phyloP scores from a whole-genome alignment of 1,139 yeast species.

The Kluyveromyces sp. region DNA sequence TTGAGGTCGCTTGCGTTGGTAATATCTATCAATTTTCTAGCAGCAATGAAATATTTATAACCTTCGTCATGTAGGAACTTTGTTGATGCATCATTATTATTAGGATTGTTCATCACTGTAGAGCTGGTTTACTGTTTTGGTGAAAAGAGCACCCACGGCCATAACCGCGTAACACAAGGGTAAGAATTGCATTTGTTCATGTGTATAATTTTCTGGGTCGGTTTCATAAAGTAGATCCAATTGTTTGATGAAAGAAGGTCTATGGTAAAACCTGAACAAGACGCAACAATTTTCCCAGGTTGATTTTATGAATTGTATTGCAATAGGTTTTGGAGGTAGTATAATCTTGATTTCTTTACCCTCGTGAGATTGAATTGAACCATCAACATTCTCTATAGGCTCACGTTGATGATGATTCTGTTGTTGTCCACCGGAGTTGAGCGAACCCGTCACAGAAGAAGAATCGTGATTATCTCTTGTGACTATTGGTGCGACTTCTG shows the following conservation, averaged over 20 bases:
- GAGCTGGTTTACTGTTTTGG: slow-evolving; percentile 27
- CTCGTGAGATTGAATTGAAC: slow-evolving; percentile 33
- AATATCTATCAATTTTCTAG: slow-evolving; percentile 71
- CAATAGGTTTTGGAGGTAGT: slow-evolving; percentile 70
- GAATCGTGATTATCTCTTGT: slow-evolving; percentile 14
- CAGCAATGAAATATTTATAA: slow-evolving; percentile 79
- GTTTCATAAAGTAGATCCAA: slow-evolving; percentile 54
- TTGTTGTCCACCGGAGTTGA: not conserved
- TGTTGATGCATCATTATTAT: slow-evolving; percentile 18
- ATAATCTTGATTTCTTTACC: slow-evolving; percentile 53
- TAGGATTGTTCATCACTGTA: slow-evolving; percentile 2
- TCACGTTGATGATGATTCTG: not conserved
- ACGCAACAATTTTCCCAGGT: slow-evolving; percentile 91
- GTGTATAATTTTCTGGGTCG: slow-evolving; percentile 58
- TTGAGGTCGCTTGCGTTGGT: slow-evolving; percentile 57
- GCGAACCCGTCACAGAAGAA: slow-evolving; percentile 8
- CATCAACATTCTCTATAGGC: slow-evolving; percentile 29
- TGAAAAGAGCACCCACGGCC: slow-evolving; percentile 74
- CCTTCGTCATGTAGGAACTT: slow-evolving; percentile 67
- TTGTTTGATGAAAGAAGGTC: slow-evolving; percentile 68
- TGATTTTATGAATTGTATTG: slow-evolving; percentile 62
- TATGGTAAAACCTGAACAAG: slow-evolving; percentile 74
- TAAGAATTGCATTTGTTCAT: slow-evolving; percentile 61
- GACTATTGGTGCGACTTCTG: slow-evolving; percentile 9
- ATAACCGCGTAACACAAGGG: slow-evolving; percentile 67